Conservation (phyloP, 2,329 filamentous ascomycete species). For the Mycosphaerella sp. region DNA sequence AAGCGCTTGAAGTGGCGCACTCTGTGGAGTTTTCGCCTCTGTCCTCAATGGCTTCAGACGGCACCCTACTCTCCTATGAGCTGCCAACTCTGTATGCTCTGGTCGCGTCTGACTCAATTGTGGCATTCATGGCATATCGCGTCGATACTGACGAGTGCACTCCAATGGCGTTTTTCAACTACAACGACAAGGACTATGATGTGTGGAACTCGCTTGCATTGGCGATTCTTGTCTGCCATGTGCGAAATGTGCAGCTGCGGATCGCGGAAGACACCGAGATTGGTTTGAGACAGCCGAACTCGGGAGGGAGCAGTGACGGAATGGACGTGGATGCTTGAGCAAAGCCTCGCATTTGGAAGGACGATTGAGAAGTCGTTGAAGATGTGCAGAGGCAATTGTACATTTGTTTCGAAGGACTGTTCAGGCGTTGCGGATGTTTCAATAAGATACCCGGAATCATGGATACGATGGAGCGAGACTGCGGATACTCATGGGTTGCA, state of each 20-base stretch:
- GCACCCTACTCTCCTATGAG: conserved; percentile 21
- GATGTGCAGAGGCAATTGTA: background rate
- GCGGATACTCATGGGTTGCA: background rate
- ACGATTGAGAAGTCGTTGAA: background rate
- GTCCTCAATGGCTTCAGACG: conserved; percentile 9
- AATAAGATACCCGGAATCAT: conserved; percentile 2
- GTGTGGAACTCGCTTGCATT: conserved; percentile 56
- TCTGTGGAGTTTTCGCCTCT: conserved; percentile 27
- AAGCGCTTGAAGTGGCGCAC: conserved; percentile 31
- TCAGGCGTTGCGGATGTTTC: background rate
- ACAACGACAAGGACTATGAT: conserved; percentile 48
- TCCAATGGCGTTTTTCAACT: conserved; percentile 49
- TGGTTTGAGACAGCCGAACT: conserved; percentile 14
- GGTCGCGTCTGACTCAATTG: conserved; percentile 48
- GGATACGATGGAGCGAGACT: conserved; percentile 1
- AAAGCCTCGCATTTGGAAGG: background rate
- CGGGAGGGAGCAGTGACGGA: background rate
- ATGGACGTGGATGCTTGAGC: conserved; percentile 6
- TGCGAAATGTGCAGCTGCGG: conserved; percentile 46
- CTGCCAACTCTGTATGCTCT: conserved; percentile 51
- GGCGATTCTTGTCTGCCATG: conserved; percentile 51
- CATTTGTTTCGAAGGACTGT: background rate
- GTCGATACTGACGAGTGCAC: conserved; percentile 33
- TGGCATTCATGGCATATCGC: conserved; percentile 49
- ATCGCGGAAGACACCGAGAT: conserved; percentile 37